phyloP scores from a whole-genome alignment of 1,139 yeast genomes.

The Yamadazyma epiphylla region DNA sequence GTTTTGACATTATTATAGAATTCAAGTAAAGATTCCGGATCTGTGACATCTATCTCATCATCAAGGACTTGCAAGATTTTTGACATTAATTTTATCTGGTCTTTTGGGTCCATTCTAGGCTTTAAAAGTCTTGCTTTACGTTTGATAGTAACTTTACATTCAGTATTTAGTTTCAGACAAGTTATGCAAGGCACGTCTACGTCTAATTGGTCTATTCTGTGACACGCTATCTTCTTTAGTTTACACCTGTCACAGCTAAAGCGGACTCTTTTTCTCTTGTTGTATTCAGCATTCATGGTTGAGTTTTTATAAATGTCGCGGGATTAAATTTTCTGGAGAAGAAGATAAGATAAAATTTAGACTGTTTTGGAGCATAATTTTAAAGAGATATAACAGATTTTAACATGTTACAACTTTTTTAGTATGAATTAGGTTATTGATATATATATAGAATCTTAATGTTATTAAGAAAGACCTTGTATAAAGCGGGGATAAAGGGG shows the following conservation, averaged over 20 bases:
- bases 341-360: no score
- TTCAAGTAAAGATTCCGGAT: background rate
- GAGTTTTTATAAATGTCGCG: no score
- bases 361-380: no score
- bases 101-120: conserved; percentile 1
- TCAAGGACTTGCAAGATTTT: conserved; percentile 1
- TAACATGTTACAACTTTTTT: no score
- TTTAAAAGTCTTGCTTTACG: conserved; percentile 5
- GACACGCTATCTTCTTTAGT: conserved; percentile 4
- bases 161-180: conserved; percentile 5
- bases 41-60: conserved; percentile 1
- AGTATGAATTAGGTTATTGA: no score
- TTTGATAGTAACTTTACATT: conserved; percentile 9
- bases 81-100: conserved; percentile 1
- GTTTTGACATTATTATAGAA: conserved; percentile 1
- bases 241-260: conserved; percentile 6
- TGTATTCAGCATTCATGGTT: no score
- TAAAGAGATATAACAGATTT: no score
- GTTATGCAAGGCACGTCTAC: conserved; percentile 7
- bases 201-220: conserved; percentile 1
- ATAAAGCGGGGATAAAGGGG: no score
- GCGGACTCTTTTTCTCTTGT: conserved; percentile 2
- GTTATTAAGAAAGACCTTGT: no score
- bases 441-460: no score
- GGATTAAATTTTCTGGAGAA: no score